phyloP scores from a whole-genome alignment of 2,329 filamentous ascomycete species.

The Talaromyces amestolkiae region DNA sequence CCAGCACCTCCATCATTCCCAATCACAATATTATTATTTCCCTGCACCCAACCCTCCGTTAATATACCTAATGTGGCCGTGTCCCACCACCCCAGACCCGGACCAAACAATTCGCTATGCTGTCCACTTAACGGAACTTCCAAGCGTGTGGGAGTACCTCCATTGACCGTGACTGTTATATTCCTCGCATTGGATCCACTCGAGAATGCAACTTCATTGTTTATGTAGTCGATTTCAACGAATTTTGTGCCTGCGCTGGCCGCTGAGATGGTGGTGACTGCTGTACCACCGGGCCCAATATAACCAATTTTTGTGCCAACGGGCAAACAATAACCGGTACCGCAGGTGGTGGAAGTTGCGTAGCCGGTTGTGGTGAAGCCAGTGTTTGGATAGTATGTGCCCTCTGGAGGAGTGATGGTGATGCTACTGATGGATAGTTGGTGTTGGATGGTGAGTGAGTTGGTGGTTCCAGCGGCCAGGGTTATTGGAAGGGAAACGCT shows the following conservation, averaged over 20 bases:
- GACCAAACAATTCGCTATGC: conserved; percentile 36
- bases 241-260: conserved; percentile 37
- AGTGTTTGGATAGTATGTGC: conserved; percentile 43
- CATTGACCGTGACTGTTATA: conserved; percentile 52
- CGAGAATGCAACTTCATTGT: conserved; percentile 51
- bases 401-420: conserved; percentile 23
- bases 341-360: conserved; percentile 38
- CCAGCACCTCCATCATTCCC: conserved; percentile 31
- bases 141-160: conserved; percentile 42
- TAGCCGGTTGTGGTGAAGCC: conserved; percentile 39
- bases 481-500: conserved; percentile 21
- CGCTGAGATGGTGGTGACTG: conserved; percentile 38
- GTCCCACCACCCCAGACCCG: conserved; percentile 53
- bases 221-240: conserved; percentile 52
- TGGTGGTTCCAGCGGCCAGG: conserved; percentile 26
- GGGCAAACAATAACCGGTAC: conserved; percentile 42
- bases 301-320: conserved; percentile 45
- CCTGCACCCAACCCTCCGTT: conserved; percentile 47
- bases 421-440: conserved; percentile 23
- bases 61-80: conserved; percentile 47
- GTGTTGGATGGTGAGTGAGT: conserved; percentile 28
- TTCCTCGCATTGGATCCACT: conserved; percentile 52
- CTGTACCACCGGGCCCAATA: conserved; percentile 31
- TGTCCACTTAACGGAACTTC: conserved; percentile 48
- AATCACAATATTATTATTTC: conserved; percentile 38